Evolutionary conservation across 179 eudicot genomes (phyloP).

Genomic region (Corrigiola litoralis): DNA sequence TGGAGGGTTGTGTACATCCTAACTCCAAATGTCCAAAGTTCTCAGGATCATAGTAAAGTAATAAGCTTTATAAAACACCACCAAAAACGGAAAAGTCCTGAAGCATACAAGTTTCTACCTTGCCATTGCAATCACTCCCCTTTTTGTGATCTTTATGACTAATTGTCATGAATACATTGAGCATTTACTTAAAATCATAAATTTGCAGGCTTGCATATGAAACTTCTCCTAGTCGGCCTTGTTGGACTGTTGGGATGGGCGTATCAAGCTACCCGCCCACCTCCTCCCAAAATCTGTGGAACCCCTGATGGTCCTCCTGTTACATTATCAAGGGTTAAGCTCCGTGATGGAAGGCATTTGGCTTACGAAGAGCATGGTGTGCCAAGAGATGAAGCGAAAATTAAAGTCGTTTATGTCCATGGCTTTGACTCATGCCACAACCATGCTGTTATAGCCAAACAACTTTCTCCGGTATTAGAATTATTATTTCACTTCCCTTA

Average conservation of each 20-base stretch:
- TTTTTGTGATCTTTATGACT: too few species aligned
- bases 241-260: neutral
- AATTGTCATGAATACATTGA: too few species aligned
- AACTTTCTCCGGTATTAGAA: constrained; percentile 6
- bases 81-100: too few species aligned
- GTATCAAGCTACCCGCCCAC: constrained; percentile 9
- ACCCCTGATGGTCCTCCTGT: neutral
- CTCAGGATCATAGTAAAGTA: too few species aligned
- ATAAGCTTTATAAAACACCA: too few species aligned
- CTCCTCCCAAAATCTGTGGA: constrained; percentile 5
- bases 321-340: neutral
- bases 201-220: neutral
- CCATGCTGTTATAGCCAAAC: constrained; percentile 2
- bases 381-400: constrained; percentile 9
- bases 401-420: constrained; percentile 14
- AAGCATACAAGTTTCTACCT: too few species aligned
- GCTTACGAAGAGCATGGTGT: constrained; percentile 15
- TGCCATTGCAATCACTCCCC: too few species aligned
- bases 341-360: constrained; percentile 17
- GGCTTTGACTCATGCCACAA: constrained; percentile 9
- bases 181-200: too few species aligned
- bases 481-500: neutral
- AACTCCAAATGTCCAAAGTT: too few species aligned
- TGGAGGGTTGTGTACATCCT: too few species aligned
- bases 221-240: neutral